Evolutionary conservation across 1,284 basidiomycete genomes (phyloP).

Genomic region (Puccinia coronata): DNA sequence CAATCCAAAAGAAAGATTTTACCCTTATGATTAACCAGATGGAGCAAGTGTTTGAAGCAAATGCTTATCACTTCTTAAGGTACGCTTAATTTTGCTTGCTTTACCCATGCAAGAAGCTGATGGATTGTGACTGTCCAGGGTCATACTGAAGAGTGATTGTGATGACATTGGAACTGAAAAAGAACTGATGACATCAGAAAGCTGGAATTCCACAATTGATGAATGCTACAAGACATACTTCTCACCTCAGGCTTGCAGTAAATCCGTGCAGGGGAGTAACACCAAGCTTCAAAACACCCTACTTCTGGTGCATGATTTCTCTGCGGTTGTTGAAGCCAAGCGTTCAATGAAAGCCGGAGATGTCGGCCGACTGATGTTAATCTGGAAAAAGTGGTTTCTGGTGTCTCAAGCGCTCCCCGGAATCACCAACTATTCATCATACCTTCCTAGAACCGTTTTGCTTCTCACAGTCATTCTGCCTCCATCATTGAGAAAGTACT

Average conservation of each 20-base stretch:
- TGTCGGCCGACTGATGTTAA: too few species aligned
- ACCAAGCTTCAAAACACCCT: not conserved
- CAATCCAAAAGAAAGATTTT: too few species aligned
- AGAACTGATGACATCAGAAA: not conserved
- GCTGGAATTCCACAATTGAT: not conserved
- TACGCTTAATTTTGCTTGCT: not conserved
- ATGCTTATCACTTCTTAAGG: constrained; percentile 16
- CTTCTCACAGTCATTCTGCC: not conserved
- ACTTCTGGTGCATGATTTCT: constrained; percentile 1
- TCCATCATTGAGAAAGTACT: not conserved
- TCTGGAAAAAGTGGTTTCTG: too few species aligned
- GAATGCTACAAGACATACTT: constrained; percentile 2
- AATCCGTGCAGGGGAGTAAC: not conserved
- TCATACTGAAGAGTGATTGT: not conserved
- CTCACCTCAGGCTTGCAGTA: not conserved
- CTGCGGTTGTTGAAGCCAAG: constrained; percentile 15
- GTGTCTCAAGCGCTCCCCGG: too few species aligned
- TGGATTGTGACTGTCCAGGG: not conserved
- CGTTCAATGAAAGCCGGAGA: not conserved
- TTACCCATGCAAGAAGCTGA: too few species aligned
- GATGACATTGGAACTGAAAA: not conserved
- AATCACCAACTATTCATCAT: not conserved
- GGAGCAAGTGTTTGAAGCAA: constrained; percentile 7
- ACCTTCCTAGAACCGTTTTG: not conserved
- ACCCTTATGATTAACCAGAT: too few species aligned